Evolutionary conservation across 768 basidiomycete genomes (phyloP), one percentile per base, ranked within the genome.

Genomic region (Kwoniella dendrophila): DNA sequence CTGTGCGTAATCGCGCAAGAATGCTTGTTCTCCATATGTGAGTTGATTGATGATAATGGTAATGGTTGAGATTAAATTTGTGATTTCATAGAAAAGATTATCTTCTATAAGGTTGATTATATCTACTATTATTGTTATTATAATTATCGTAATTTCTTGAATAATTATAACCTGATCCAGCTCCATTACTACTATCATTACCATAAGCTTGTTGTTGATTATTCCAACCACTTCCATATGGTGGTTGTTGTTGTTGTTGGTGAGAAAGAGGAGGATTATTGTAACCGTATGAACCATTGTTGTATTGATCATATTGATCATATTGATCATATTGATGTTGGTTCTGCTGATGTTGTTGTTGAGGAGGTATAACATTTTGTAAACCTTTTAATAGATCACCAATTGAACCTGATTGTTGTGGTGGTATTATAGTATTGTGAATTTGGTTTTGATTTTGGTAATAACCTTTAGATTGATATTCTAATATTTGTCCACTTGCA

Each of bases 341-440:
- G 6, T 26, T 22, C 26, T 49, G 49, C 29, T 18, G 32, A 5
- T 50, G 54, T 41, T n/a, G 45, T 5, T 36, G 33, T 41, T 34
- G 48, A 20, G 52, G 52, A 24, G 34, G 41, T 12, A 51, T 54
- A 18, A 55, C 33, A 33, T 29, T 48, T 26, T 33, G 11, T 12
- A 62, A 36, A 12, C 53, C 43, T 5, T 50, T 40, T 12, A 62
- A 24, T n/a, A 62, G 20, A 27, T 56, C 30, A 1, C 53, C 41
- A 8, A 61, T 50, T 10, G 57, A 44, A 5, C 40, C 32, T 29
- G 53, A 44, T 24, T 41, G 51, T 14, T 30, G 29, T 18, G 30
- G 26, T 18, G 41, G 36, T 30, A 27, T 16, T 52, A 47, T 22
- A 29, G 16, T 18, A 29, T 26, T 3, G 24, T 27, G 41, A 26